phyloP scores from a whole-genome alignment of 2,329 filamentous ascomycete genomes.

The Aureobasidium uvarum region DNA sequence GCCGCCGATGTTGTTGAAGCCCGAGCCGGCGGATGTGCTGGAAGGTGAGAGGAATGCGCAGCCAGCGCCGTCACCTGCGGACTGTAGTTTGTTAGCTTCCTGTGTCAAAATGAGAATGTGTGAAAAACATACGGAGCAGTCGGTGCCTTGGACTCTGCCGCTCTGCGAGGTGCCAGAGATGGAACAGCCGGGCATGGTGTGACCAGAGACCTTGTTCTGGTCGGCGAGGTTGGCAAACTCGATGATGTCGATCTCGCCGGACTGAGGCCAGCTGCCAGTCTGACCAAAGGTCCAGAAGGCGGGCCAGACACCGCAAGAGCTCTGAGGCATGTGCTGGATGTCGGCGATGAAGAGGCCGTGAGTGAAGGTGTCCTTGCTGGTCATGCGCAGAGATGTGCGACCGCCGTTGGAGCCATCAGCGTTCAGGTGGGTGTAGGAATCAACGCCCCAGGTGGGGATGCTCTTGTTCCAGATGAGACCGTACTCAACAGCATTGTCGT shows the following conservation, averaged over 20 bases:
- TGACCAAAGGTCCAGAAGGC: conserved; percentile 42
- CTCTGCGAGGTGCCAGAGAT: conserved; percentile 44
- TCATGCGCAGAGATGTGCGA: conserved; percentile 48
- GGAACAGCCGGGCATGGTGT: conserved; percentile 39
- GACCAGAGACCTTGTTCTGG: conserved; percentile 38
- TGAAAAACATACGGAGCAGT: conserved; percentile 49
- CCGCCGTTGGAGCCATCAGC: conserved; percentile 26
- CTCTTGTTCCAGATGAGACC: conserved; percentile 31
- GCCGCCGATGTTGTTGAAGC: conserved; percentile 50
- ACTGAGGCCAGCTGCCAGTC: conserved; percentile 40
- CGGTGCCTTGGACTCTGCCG: conserved; percentile 43
- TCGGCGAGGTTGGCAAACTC: conserved; percentile 47
- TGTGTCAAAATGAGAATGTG: too few species aligned
- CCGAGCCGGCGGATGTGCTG: conserved; percentile 35
- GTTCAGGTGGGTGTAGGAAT: conserved; percentile 28
- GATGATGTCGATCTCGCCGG: conserved; percentile 51
- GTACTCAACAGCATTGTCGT: conserved; percentile 49
- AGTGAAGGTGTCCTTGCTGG: conserved; percentile 48
- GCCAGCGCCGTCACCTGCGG: conserved; percentile 38
- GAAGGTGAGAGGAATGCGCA: conserved; percentile 52
- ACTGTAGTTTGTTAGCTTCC: conserved; percentile 39
- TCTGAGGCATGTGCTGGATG: conserved; percentile 51
- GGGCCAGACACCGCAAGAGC: conserved; percentile 51
- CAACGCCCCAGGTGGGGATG: conserved; percentile 28
- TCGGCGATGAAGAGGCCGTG: conserved; percentile 50